phyloP scores from a whole-genome alignment of 2,329 filamentous ascomycete genomes.

The Sordariomycetes sp. region DNA sequence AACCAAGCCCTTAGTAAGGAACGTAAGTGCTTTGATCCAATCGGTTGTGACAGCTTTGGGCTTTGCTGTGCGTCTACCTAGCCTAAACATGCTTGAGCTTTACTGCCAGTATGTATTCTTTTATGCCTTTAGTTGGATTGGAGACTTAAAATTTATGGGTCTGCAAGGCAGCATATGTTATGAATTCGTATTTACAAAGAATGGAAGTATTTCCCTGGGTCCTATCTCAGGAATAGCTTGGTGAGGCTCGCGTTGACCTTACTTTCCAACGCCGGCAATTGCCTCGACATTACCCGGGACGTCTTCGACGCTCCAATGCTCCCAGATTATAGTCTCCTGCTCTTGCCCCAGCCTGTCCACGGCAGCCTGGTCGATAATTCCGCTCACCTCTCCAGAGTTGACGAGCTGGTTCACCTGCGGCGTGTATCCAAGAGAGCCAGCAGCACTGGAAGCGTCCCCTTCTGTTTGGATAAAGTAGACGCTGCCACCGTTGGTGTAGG shows the following conservation, averaged over 20 bases:
- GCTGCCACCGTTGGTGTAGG: slow-evolving; percentile 13
- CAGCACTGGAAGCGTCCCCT: slow-evolving; percentile 11
- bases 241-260: not conserved
- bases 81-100: too few species aligned
- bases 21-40: too few species aligned
- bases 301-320: slow-evolving; percentile 11
- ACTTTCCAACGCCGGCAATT: slow-evolving; percentile 14
- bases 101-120: too few species aligned
- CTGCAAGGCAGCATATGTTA: not conserved
- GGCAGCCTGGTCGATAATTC: slow-evolving; percentile 7
- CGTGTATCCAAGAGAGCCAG: slow-evolving; percentile 11
- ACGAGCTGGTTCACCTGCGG: slow-evolving; percentile 13
- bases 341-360: slow-evolving; percentile 9
- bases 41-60: too few species aligned
- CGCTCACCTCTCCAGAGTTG: slow-evolving; percentile 8
- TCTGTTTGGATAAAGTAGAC: slow-evolving; percentile 15
- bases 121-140: too few species aligned
- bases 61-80: too few species aligned
- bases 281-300: slow-evolving; percentile 12
- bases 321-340: slow-evolving; percentile 11
- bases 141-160: too few species aligned
- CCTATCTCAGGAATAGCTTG: not conserved
- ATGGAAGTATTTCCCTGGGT: not conserved
- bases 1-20: too few species aligned
- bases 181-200: not conserved